Evolutionary conservation across 441 rosid genomes (phyloP), one percentile per base, ranked within the genome.

Genomic region (Populus hybrid): DNA sequence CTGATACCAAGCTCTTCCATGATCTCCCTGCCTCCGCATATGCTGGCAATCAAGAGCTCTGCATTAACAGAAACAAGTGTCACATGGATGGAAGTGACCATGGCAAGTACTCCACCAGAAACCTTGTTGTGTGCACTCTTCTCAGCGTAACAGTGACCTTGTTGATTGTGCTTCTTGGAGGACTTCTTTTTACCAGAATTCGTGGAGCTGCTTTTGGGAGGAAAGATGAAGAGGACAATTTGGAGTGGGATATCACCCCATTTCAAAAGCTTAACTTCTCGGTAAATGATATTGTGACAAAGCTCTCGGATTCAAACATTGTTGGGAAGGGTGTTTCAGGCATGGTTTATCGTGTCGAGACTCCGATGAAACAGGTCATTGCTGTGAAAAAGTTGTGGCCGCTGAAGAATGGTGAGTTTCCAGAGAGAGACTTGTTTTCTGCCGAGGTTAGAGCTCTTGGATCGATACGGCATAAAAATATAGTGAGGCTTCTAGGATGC

Each of bases 301-400:
- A 80, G 82, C 87, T 89, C 57, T 84, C 88, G 0, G 95, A 89
- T 67, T 75, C 89, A 36, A 91, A 89, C 77, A 69, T 89, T 57
- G 67, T 91, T 6, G 95, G 95, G 42, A 87, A 87, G 81, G 95
- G 95, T 73, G 79, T 87, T 79, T 91, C 95, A 0, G 95, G 95
- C 23, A 78, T 88, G 85, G 95, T 89, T 59, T 91, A 89, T 70
- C 90, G 90, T 5, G 91, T 89, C 8, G 91, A 89, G 77, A 85
- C 90, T 53, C 87, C 91, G 0, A 59, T 82, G 18, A 82, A 83
- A 76, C 91, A 91, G 81, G 82, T 88, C 23, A 78, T 91, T 34
- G 93, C 95, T n/a, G 95, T 91, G 79, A 91, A 91, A 87, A 91
- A 88, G 85, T 87, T 91, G 21, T 91, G 95, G 93, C 92, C 92